Evolutionary conservation across 169 alveolate genomes (phyloP).

Genomic region (Babesia bigemina): DNA sequence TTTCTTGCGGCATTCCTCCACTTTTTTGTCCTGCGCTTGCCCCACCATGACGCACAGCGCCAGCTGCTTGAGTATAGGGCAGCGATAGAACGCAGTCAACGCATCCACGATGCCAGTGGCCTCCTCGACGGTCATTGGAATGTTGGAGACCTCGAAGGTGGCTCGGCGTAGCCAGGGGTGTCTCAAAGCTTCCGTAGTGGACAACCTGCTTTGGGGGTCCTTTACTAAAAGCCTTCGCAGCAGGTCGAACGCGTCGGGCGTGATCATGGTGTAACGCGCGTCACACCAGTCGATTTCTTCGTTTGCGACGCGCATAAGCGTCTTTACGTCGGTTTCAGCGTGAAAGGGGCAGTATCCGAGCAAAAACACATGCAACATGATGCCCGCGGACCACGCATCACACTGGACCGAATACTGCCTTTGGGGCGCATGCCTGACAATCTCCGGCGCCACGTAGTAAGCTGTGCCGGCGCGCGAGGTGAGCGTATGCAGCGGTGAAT

Average conservation of each 20-base stretch:
- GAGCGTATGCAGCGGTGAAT: constrained; percentile 62
- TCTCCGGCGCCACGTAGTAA: constrained; percentile 87
- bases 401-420: constrained; percentile 81
- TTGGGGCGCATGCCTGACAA: constrained; percentile 61
- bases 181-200: constrained; percentile 87
- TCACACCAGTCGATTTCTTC: constrained; percentile 72
- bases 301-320: constrained; percentile 72
- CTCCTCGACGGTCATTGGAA: constrained; percentile 51
- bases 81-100: constrained; percentile 43
- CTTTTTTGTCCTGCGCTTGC: constrained; percentile 43
- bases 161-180: constrained; percentile 85
- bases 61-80: constrained; percentile 55
- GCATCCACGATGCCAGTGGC: constrained; percentile 43
- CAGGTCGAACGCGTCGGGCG: constrained; percentile 90
- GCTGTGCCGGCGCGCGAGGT: constrained; percentile 72
- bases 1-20: constrained; percentile 21
- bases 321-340: constrained; percentile 80
- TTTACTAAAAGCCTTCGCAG: constrained; percentile 84
- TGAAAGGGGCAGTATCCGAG: constrained; percentile 86
- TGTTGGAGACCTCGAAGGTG: constrained; percentile 38
- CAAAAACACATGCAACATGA: constrained; percentile 85
- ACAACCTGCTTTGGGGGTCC: constrained; percentile 85
- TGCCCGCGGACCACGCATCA: constrained; percentile 89
- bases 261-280: constrained; percentile 60
- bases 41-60: constrained; percentile 65